Evolutionary conservation across 1,284 basidiomycete species (phyloP).

Genomic region (Vanrija humicola): DNA sequence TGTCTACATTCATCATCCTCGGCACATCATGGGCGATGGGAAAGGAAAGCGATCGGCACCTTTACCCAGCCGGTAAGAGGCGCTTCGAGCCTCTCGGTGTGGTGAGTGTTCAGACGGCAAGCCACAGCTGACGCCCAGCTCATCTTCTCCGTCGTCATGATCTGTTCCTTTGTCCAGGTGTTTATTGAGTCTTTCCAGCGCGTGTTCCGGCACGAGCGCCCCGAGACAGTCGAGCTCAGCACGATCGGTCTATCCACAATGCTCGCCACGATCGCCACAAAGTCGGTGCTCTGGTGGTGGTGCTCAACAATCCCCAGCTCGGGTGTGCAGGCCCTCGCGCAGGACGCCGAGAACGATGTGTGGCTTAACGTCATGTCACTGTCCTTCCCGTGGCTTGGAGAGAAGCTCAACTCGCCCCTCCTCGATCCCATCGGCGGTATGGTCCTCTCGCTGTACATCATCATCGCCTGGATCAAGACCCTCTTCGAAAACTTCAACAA

Average conservation of each 20-base stretch:
- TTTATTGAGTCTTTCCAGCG: constrained; percentile 52
- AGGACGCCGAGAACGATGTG: constrained; percentile 56
- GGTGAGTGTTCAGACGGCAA: constrained; percentile 25
- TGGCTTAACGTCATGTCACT: constrained; percentile 57
- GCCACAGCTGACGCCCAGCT: constrained; percentile 25
- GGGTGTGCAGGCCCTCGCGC: constrained; percentile 48
- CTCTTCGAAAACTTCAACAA: constrained; percentile 51
- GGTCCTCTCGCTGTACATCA: constrained; percentile 52
- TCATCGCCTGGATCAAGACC: constrained; percentile 49
- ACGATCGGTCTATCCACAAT: constrained; percentile 50
- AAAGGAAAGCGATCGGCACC: constrained; percentile 36
- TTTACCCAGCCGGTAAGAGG: constrained; percentile 55
- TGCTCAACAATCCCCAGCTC: constrained; percentile 46
- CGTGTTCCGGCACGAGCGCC: constrained; percentile 20
- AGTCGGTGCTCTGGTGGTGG: constrained; percentile 52
- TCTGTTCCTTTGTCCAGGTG: constrained; percentile 52
- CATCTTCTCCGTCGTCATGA: constrained; percentile 59
- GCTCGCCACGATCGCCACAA: constrained; percentile 56
- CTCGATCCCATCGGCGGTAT: constrained; percentile 54
- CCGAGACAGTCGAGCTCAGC: constrained; percentile 39
- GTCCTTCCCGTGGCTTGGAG: constrained; percentile 52
- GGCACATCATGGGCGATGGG: constrained; percentile 47
- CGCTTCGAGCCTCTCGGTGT: constrained; percentile 53
- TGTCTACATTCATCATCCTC: constrained; percentile 53
- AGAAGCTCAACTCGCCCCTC: constrained; percentile 34